phyloP scores from a whole-genome alignment of 2,329 filamentous ascomycete species.

The Aureobasidium subglaciale region DNA sequence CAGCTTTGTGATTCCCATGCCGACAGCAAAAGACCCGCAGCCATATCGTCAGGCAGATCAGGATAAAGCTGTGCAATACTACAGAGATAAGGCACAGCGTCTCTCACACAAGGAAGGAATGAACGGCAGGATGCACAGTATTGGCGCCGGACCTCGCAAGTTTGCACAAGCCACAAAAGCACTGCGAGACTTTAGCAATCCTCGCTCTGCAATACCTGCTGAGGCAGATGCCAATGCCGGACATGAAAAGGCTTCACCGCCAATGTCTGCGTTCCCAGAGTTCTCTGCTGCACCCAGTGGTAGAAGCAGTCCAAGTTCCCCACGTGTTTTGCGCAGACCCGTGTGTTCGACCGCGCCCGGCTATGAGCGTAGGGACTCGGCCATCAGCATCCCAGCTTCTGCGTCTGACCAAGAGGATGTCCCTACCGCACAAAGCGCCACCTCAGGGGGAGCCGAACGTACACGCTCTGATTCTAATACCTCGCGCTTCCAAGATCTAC shows the following conservation, averaged over 20 bases:
- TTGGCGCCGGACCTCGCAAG: constrained; percentile 16
- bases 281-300: not conserved
- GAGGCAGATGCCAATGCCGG: not conserved
- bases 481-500: constrained; percentile 16
- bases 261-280: not conserved
- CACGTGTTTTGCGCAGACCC: not conserved
- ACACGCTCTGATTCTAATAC: constrained; percentile 1
- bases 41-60: constrained; percentile 27
- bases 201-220: not conserved
- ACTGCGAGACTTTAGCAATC: constrained; percentile 3
- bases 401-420: not conserved
- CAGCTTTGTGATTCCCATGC: constrained; percentile 28
- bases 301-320: not conserved
- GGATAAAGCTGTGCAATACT: constrained; percentile 27
- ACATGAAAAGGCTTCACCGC: not conserved
- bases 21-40: constrained; percentile 29
- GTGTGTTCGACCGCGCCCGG: not conserved
- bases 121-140: constrained; percentile 13
- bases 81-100: constrained; percentile 24
- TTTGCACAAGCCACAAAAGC: constrained; percentile 16
- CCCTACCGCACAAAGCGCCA: not conserved
- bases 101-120: constrained; percentile 20
- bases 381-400: not conserved
- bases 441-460: not conserved
- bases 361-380: constrained; percentile 5